Evolutionary conservation across 768 basidiomycete genomes (phyloP).

Genomic region (Hydnum rufescens): DNA sequence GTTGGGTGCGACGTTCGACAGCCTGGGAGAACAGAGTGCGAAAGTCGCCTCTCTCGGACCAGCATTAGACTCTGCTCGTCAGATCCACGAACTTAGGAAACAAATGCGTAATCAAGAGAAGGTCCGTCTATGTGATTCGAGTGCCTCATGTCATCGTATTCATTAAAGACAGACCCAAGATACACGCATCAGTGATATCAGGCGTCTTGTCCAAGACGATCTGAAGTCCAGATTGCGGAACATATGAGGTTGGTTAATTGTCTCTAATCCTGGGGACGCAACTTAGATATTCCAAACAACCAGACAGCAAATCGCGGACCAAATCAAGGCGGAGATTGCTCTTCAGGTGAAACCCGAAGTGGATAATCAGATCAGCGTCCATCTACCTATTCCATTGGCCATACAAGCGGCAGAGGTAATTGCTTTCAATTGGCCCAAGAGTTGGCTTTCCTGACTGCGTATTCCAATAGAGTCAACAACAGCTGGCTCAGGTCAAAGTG

Average conservation of each 20-base stretch:
- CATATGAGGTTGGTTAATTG: conserved; percentile 16
- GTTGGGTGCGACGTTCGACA: conserved; percentile 27
- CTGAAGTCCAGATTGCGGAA: conserved; percentile 25
- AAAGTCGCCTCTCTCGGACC: conserved; percentile 26
- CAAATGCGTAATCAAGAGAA: conserved; percentile 18
- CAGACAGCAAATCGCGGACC: conserved; percentile 5
- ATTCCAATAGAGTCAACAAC: conserved; percentile 21
- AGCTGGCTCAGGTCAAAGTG: conserved; percentile 26
- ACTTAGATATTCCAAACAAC: conserved; percentile 1
- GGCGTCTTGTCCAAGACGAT: conserved; percentile 19
- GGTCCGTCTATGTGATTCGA: background rate
- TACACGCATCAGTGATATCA: conserved; percentile 19
- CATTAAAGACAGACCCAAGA: conserved; percentile 3
- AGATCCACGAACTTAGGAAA: conserved; percentile 25
- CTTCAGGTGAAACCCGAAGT: background rate
- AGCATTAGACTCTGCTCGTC: conserved; percentile 17
- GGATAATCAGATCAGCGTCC: background rate
- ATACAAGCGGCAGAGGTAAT: background rate
- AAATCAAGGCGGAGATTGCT: conserved; percentile 11
- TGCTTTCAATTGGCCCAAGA: conserved; percentile 19
- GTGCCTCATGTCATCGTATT: background rate
- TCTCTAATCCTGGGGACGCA: background rate
- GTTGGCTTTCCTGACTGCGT: conserved; percentile 11
- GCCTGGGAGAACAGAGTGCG: conserved; percentile 27
- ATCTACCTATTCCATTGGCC: background rate